Evolutionary conservation across 306 rosid genomes (phyloP).

Genomic region (Pyrus communis): DNA sequence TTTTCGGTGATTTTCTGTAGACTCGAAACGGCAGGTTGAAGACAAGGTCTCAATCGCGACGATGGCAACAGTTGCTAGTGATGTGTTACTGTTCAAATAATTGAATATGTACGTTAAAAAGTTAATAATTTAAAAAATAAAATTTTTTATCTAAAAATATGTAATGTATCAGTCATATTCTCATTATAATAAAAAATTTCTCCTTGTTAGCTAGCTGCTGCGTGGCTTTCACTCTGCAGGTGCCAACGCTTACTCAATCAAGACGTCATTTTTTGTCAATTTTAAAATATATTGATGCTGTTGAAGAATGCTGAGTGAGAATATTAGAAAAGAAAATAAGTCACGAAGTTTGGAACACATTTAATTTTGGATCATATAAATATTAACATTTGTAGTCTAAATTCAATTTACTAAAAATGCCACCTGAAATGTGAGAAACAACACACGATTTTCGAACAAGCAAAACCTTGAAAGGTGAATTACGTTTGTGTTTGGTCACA

Average conservation of each 20-base stretch:
- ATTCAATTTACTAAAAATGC: background rate
- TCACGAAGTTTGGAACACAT: background rate
- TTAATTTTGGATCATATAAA: background rate
- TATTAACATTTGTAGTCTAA: background rate
- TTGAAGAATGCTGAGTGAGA: too few relatives aligned
- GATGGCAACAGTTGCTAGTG: background rate
- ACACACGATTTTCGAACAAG: background rate
- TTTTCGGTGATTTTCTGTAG: background rate
- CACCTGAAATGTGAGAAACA: too few relatives aligned
- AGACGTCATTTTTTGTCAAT: background rate
- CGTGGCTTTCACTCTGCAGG: background rate
- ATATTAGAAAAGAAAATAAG: background rate
- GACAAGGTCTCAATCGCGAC: background rate
- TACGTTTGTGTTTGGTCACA: background rate
- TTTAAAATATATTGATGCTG: background rate
- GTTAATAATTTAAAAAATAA: too few relatives aligned
- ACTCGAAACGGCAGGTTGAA: background rate
- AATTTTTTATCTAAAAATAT: too few relatives aligned
- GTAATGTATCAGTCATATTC: too few relatives aligned
- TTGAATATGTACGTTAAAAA: fast-evolving
- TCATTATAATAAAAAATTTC: too few relatives aligned
- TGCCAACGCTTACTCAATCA: background rate
- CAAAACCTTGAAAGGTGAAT: background rate
- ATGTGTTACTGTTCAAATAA: fast-evolving
- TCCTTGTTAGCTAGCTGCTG: background rate